Evolutionary conservation across 768 basidiomycete species (phyloP), one percentile per base, ranked within the genome.

Genomic region (Leucocoprinus sp.): DNA sequence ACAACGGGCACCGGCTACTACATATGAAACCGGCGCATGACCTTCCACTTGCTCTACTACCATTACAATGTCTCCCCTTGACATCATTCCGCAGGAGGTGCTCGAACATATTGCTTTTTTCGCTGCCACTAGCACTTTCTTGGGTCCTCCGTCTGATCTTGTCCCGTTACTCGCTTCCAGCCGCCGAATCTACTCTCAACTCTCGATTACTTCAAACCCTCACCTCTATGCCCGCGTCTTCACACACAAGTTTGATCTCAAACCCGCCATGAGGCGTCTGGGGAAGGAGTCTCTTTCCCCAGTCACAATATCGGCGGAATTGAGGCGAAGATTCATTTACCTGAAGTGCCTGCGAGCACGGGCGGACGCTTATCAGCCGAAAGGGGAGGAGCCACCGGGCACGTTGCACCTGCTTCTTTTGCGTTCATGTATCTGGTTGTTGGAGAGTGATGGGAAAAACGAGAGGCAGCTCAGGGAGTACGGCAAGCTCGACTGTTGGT

Each of bases 401-500:
- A 18, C 51, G 14, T 47, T 72, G 26, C 63, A 66, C 18, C 68
- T 78, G n/a, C 56, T 76, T 11, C 72, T 90, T 4, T 83, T 79
- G 69, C 72, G 74, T 22, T 73, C 79, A 21, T 89, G 84, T 56
- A 62, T 86, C 28, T 78, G 91, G 78, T 74, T 89, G 71, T 65
- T 91, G 37, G 89, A 92, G 64, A 83, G 87, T 53, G 83, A 83
- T 22, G 83, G 78, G 34, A 80, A 74, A 57, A 90, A 90, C 53
- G 75, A 75, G 52, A 59, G 39, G 36, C 86, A 88, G 57, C 70
- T 90, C n/a, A 58, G 76, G n/a, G 76, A 78, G 18, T 87, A 81
- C 54, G 85, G 76, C 4, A 55, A 57, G 31, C 72, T 87, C 45
- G 74, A 79, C 43, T 53, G 53, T 0, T 89, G 86, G 85, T 58